phyloP scores from a whole-genome alignment of 345 rosid species.

The Arabidopsis thaliana region DNA sequence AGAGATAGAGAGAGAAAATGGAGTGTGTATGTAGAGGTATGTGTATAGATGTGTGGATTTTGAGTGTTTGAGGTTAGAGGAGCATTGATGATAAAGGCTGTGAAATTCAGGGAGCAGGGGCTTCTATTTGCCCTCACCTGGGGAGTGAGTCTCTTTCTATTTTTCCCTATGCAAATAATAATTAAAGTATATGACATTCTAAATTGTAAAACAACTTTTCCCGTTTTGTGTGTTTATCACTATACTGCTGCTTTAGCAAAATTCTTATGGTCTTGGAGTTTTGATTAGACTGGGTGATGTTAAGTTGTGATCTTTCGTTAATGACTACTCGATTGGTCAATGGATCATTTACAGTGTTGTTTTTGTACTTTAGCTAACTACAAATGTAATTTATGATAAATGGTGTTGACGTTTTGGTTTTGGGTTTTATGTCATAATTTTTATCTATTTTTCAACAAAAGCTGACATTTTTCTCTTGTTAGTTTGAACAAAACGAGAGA shows the following conservation, averaged over 20 bases:
- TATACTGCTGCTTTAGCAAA: slow-evolving; percentile 21
- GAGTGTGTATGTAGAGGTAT: background rate
- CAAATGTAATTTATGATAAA: background rate
- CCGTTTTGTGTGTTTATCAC: slow-evolving; percentile 38
- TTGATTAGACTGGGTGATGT: slow-evolving; percentile 46
- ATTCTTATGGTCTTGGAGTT: slow-evolving; percentile 41
- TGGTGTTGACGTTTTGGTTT: background rate
- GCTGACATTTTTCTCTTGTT: background rate
- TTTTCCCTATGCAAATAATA: slow-evolving; percentile 23
- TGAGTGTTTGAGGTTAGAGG: slow-evolving; percentile 50
- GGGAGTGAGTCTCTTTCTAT: slow-evolving; percentile 42
- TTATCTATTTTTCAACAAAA: background rate
- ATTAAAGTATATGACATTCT: slow-evolving; percentile 6
- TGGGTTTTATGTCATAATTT: background rate
- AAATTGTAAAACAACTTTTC: slow-evolving; percentile 27
- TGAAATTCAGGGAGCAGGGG: slow-evolving; percentile 45
- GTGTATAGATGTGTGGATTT: slow-evolving; percentile 34
- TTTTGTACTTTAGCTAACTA: background rate
- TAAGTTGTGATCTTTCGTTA: slow-evolving; percentile 46
- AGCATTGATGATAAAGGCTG: slow-evolving; percentile 49
- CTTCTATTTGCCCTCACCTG: slow-evolving; percentile 48
- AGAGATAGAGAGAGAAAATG: slow-evolving; percentile 13
- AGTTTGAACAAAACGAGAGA: background rate
- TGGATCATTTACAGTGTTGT: slow-evolving; percentile 14
- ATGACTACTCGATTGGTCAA: slow-evolving; percentile 44